Percentiles rank a stretch among this genome's conserved stretches.
phyloP scores from a whole-genome alignment of 2,329 filamentous ascomycete genomes.

The Diaporthe longicolla region DNA sequence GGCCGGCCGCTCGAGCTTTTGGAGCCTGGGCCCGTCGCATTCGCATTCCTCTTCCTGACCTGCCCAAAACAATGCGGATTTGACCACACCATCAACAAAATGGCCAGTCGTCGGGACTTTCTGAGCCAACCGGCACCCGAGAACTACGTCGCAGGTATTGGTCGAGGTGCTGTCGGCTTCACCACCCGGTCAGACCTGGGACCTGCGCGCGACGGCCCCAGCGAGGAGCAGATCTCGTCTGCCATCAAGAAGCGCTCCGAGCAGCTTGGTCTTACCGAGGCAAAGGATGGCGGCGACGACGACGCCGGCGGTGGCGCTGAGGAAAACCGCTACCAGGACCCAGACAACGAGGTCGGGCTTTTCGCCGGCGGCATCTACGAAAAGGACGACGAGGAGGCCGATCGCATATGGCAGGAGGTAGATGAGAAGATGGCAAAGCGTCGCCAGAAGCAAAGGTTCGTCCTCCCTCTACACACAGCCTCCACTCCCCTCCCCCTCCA shows the following conservation, averaged over 20 bases:
- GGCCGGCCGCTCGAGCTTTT: slow-evolving; percentile 12
- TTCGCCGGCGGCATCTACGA: slow-evolving; percentile 98
- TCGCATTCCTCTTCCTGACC: not conserved
- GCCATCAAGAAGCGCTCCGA: slow-evolving; percentile 94
- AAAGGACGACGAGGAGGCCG: slow-evolving; percentile 97
- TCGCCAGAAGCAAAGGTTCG: slow-evolving; percentile 88
- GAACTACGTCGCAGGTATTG: slow-evolving; percentile 95
- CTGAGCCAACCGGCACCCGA: slow-evolving; percentile 87
- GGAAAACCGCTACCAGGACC: slow-evolving; percentile 90
- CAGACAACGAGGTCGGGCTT: slow-evolving; percentile 95
- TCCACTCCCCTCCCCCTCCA: slow-evolving; percentile 47
- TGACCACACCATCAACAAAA: slow-evolving; percentile 46
- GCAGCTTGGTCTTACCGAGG: slow-evolving; percentile 74
- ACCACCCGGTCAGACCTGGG: slow-evolving; percentile 97
- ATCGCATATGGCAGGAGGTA: slow-evolving; percentile 94
- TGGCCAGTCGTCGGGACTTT: slow-evolving; percentile 83
- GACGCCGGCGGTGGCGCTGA: slow-evolving; percentile 62
- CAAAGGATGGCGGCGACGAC: slow-evolving; percentile 75
- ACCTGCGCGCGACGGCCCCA: slow-evolving; percentile 93
- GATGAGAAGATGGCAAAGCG: slow-evolving; percentile 97
- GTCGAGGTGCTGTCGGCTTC: slow-evolving; percentile 97
- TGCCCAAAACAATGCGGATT: slow-evolving; percentile 1
- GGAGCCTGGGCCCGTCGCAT: slow-evolving; percentile 5
- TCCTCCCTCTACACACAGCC: slow-evolving; percentile 56
- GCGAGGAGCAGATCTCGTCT: slow-evolving; percentile 98